Conservation (phyloP, 2,329 filamentous ascomycete species). For the Talaromyces sp. region DNA sequence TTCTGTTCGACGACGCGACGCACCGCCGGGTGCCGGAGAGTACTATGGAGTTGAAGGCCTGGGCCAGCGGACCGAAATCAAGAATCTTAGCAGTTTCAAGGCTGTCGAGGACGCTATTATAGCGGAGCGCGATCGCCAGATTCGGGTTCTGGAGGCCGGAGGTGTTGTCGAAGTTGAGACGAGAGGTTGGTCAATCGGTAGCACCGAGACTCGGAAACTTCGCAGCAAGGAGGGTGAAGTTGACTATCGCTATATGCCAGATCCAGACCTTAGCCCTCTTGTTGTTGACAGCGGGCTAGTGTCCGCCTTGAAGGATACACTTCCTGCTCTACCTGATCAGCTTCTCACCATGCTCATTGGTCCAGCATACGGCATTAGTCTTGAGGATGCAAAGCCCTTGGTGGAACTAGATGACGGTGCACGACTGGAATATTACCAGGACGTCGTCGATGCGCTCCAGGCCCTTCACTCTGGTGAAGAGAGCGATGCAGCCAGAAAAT, state of each 20-base stretch:
- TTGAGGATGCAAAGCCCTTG: constrained; percentile 80
- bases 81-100: constrained; percentile 92
- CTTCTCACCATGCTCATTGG: constrained; percentile 62
- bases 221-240: constrained; percentile 95
- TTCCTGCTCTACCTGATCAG: constrained; percentile 71
- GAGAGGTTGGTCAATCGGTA: constrained; percentile 84
- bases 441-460: constrained; percentile 40
- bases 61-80: constrained; percentile 92
- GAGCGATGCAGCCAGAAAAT: constrained; percentile 25
- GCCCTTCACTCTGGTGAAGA: constrained; percentile 24
- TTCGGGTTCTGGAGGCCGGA: constrained; percentile 70
- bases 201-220: constrained; percentile 73
- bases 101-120: constrained; percentile 92
- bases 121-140: constrained; percentile 86
- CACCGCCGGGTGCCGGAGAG: constrained; percentile 39
- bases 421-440: constrained; percentile 72
- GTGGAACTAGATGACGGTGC: constrained; percentile 73
- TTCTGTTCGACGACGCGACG: constrained; percentile 66
- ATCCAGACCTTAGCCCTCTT: constrained; percentile 82
- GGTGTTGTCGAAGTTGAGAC: constrained; percentile 79
- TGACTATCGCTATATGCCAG: constrained; percentile 98
- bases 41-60: constrained; percentile 61
- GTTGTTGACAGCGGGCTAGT: constrained; percentile 70
- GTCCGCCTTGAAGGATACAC: constrained; percentile 55
- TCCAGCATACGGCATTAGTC: constrained; percentile 62